Conservation (phyloP, 768 basidiomycete species). For the Psilocybe cubensis region DNA sequence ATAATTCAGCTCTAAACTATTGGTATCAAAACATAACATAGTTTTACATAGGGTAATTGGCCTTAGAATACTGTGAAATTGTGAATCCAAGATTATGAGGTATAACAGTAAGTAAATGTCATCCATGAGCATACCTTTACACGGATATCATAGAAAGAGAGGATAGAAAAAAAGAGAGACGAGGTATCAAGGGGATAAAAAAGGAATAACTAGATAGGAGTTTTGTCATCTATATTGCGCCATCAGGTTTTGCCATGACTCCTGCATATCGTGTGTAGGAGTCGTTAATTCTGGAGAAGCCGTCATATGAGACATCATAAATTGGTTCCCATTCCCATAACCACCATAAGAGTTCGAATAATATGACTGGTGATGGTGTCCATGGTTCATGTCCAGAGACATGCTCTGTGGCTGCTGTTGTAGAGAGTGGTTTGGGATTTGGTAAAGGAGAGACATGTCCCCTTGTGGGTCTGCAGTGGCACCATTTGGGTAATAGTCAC, state of each 20-base stretch:
- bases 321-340: slow-evolving; percentile 15
- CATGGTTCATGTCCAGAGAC: slow-evolving; percentile 26
- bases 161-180: background rate
- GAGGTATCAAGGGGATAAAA: background rate
- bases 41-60: background rate
- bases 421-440: slow-evolving; percentile 19
- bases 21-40: background rate
- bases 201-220: background rate
- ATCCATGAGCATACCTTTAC: background rate
- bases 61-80: background rate
- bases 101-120: background rate
- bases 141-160: background rate
- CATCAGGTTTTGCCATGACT: slow-evolving; percentile 53
- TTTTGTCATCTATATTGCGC: slow-evolving; percentile 42
- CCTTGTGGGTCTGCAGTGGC: slow-evolving; percentile 14
- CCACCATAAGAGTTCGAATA: slow-evolving; percentile 12
- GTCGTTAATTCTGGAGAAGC: slow-evolving; percentile 31
- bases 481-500: slow-evolving; percentile 15
- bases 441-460: slow-evolving; percentile 23
- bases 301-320: slow-evolving; percentile 22
- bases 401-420: slow-evolving; percentile 20
- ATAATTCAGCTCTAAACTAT: background rate
- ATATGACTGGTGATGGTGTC: slow-evolving; percentile 12
- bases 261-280: slow-evolving; percentile 38
- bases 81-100: background rate